These are phyloP conservation scores for Croton laevigatus DNA, from an alignment of 441 rosid genomes.

Conservation along the genomic window DNA sequence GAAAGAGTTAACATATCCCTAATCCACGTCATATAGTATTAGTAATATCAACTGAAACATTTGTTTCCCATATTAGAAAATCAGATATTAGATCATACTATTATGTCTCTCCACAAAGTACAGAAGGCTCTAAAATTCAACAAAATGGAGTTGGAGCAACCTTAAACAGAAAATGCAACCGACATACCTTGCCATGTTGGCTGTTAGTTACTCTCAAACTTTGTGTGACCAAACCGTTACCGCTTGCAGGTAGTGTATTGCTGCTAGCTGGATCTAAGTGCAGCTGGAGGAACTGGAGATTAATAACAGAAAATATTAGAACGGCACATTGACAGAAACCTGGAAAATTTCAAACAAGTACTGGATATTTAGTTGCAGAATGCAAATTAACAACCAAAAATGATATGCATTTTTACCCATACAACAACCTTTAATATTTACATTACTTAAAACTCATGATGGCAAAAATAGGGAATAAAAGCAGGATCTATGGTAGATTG, in stretches of 20 bases:
- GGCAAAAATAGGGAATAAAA: neutral
- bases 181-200: constrained; percentile 91
- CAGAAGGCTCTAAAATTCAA: neutral
- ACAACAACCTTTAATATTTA: constrained; percentile 3
- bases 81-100: neutral
- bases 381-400: neutral
- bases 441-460: neutral
- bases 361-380: neutral
- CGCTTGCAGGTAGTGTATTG: constrained; percentile 62
- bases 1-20: neutral
- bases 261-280: constrained; percentile 92
- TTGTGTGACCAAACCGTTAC: constrained; percentile 62
- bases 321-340: neutral
- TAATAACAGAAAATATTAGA: constrained; percentile 18
- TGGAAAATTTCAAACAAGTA: neutral
- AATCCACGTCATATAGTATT: neutral
- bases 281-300: constrained; percentile 86
- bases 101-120: neutral
- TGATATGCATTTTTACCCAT: neutral
- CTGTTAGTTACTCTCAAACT: constrained; percentile 75
- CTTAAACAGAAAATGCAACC: constrained; percentile 4
- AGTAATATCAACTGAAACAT: neutral
- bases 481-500: neutral
- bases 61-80: neutral
- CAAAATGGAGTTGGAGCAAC: neutral